Conservation (phyloP, 2,329 filamentous ascomycete genomes). For the Fusarium nygamai region DNA sequence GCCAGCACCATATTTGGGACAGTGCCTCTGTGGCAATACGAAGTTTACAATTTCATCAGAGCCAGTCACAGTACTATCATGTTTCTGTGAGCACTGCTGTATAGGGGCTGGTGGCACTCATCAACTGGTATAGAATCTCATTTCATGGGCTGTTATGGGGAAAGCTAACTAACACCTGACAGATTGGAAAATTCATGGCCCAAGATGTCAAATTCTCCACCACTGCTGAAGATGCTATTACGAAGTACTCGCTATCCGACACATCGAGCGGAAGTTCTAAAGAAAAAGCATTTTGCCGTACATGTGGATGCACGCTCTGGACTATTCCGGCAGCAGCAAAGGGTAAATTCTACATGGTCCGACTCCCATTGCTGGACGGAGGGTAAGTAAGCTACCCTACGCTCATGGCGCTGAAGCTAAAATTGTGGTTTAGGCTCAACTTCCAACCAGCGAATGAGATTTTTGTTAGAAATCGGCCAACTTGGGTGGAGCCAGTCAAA, state of each 20-base stretch:
- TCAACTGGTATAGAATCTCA: conserved; percentile 12
- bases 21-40: conserved; percentile 33
- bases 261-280: conserved; percentile 42
- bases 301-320: conserved; percentile 43
- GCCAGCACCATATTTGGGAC: conserved; percentile 24
- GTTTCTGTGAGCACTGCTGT: conserved; percentile 36
- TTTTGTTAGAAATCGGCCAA: conserved; percentile 43
- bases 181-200: conserved; percentile 43
- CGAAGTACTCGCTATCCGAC: conserved; percentile 29
- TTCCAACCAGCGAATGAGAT: conserved; percentile 42
- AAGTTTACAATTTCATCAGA: conserved; percentile 19
- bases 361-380: conserved; percentile 36
- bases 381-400: conserved; percentile 34
- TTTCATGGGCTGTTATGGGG: rapidly evolving
- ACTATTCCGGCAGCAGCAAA: conserved; percentile 41
- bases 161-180: background rate
- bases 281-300: conserved; percentile 41
- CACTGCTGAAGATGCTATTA: background rate
- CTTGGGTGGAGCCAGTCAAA: conserved; percentile 36
- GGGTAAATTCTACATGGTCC: conserved; percentile 38
- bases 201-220: conserved; percentile 24
- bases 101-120: conserved; percentile 33
- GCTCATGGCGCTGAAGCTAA: background rate
- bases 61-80: conserved; percentile 30
- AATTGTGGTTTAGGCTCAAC: conserved; percentile 11